These are phyloP conservation scores for Galeopsis tetrahit DNA, from an alignment of 257 asterid genomes.

Conservation along the genomic window DNA sequence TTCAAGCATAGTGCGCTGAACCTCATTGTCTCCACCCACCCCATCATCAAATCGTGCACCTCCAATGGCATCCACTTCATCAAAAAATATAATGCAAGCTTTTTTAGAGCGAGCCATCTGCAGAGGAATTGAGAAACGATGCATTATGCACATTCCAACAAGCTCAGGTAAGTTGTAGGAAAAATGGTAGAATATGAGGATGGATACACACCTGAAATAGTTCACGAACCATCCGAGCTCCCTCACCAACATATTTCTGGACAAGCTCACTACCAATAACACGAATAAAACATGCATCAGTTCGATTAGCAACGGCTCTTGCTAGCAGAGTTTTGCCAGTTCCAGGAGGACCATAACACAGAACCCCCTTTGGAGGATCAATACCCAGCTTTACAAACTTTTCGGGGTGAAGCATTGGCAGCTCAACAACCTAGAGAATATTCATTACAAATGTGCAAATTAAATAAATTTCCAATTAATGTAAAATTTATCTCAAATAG, in stretches of 20 bases:
- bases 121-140: slow-evolving; percentile 12
- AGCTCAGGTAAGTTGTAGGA: background rate
- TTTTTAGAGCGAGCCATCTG: slow-evolving; percentile 99
- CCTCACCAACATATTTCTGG: slow-evolving; percentile 98
- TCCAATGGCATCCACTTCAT: slow-evolving; percentile 97
- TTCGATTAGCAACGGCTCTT: slow-evolving; percentile 96
- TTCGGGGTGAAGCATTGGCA: slow-evolving; percentile 99
- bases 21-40: slow-evolving; percentile 97
- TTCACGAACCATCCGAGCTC: slow-evolving; percentile 99
- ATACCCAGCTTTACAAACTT: slow-evolving; percentile 96
- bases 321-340: slow-evolving; percentile 97
- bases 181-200: background rate
- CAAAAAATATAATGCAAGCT: slow-evolving; percentile 97
- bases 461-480: background rate
- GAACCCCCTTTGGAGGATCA: slow-evolving; percentile 98
- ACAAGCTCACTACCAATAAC: slow-evolving; percentile 99
- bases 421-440: slow-evolving; percentile 74
- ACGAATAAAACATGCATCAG: slow-evolving; percentile 97
- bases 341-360: slow-evolving; percentile 98
- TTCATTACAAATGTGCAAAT: slow-evolving; percentile 8
- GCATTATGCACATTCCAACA: slow-evolving; percentile 8
- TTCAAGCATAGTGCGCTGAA: slow-evolving; percentile 98
- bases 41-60: slow-evolving; percentile 99
- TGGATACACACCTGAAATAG: slow-evolving; percentile 71
- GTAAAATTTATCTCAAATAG: background rate